Conservation (phyloP, 805 yeast species). For the Hermanozyma aechmeae region DNA sequence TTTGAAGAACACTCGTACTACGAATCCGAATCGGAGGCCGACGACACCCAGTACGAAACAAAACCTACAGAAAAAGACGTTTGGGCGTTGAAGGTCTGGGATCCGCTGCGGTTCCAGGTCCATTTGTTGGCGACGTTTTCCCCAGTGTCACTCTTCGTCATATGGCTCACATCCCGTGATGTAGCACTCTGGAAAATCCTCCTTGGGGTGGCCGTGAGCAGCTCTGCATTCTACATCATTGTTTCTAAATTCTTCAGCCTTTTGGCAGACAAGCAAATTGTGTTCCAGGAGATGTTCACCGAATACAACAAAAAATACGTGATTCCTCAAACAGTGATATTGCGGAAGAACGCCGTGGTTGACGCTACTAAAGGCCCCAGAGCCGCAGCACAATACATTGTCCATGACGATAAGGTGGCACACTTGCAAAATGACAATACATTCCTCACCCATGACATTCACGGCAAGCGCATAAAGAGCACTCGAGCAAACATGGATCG, state of each 20-base stretch:
- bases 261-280: conserved; percentile 48
- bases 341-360: conserved; percentile 49
- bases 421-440: conserved; percentile 20
- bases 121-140: conserved; percentile 45
- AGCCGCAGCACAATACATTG: conserved; percentile 16
- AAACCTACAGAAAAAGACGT: conserved; percentile 20
- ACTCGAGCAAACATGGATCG: neutral
- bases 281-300: conserved; percentile 49
- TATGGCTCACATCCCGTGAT: conserved; percentile 17
- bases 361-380: conserved; percentile 42
- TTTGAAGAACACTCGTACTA: conserved; percentile 9
- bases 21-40: conserved; percentile 13
- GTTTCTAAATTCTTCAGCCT: conserved; percentile 37
- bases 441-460: conserved; percentile 43
- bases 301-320: conserved; percentile 60
- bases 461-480: conserved; percentile 21
- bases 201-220: conserved; percentile 21
- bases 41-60: conserved; percentile 13
- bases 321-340: conserved; percentile 43
- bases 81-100: conserved; percentile 60
- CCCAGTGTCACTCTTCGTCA: conserved; percentile 41
- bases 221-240: conserved; percentile 27
- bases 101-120: conserved; percentile 51
- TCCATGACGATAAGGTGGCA: conserved; percentile 11
- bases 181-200: conserved; percentile 23